A percentile compares a stretch with the other conserved stretches of the same genome.
These are phyloP conservation scores for Picochlorum costavermella DNA, from an alignment of 139 green algal species.

Conservation along the genomic window DNA sequence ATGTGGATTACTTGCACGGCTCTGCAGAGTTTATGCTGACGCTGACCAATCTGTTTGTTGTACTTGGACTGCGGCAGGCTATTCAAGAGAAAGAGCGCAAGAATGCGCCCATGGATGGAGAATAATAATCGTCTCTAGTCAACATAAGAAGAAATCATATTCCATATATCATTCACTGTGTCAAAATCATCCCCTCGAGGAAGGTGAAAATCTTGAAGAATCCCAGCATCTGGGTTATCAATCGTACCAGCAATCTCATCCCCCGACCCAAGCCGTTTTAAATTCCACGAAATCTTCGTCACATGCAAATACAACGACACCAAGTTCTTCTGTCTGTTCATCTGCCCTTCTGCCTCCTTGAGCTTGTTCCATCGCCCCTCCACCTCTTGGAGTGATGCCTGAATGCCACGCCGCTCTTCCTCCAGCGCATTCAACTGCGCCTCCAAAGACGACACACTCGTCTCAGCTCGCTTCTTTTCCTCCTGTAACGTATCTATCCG, in stretches of 20 bases:
- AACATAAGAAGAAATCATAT: slow-evolving; percentile 14
- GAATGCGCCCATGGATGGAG: neutral
- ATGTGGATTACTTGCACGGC: slow-evolving; percentile 95
- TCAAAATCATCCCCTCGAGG: slow-evolving; percentile 14
- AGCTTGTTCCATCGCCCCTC: slow-evolving; percentile 11
- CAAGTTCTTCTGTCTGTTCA: slow-evolving; percentile 34
- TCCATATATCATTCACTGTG: slow-evolving; percentile 21
- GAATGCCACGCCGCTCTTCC: slow-evolving; percentile 5
- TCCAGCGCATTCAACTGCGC: slow-evolving; percentile 16
- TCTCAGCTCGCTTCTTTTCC: neutral
- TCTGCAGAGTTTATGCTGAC: slow-evolving; percentile 90
- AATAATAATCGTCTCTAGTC: neutral
- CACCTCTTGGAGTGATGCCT: slow-evolving; percentile 6
- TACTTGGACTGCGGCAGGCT: slow-evolving; percentile 44
- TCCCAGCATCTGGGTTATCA: slow-evolving; percentile 6
- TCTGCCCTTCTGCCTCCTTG: slow-evolving; percentile 17
- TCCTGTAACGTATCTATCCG: slow-evolving; percentile 2
- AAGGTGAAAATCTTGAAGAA: slow-evolving; percentile 25
- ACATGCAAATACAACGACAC: slow-evolving; percentile 55
- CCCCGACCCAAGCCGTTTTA: slow-evolving; percentile 16
- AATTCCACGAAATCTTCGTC: slow-evolving; percentile 44
- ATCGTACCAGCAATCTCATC: slow-evolving; percentile 35
- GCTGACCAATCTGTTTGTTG: slow-evolving; percentile 92
- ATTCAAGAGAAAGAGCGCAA: slow-evolving; percentile 36
- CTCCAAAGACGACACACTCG: slow-evolving; percentile 15